Base-by-base conservation (phyloP, 140 eudicot species). In the Erigeron philadelphicus region DNA sequence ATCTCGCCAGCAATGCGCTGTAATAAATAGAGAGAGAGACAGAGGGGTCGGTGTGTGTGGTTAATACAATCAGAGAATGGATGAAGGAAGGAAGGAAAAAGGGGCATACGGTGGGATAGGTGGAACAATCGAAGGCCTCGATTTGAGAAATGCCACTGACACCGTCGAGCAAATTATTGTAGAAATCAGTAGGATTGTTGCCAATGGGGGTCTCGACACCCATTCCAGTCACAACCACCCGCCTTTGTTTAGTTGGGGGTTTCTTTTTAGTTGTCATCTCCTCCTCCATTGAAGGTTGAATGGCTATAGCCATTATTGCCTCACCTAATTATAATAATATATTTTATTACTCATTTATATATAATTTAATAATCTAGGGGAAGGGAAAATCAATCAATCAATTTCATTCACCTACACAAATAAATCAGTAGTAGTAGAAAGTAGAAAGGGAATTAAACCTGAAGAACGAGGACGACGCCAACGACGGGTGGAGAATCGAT, bases 1-100 rank as follows among this genome's bases (percentile, higher is more conserved):
- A 90, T 90, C 81, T 90, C 97, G 67, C 97, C 97, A 70, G 97
- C 97, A 74, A 90, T 90, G 70, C 88, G 88, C 97, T 90, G 94
- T 18, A 62, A 3, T 72, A 11, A 5, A 35, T 6, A 16, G 7
- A 78, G n/a, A n/a, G n/a, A n/a, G n/a, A n/a, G n/a, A n/a, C n/a
- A n/a, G n/a, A n/a, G n/a, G n/a, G n/a, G n/a, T n/a, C n/a, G n/a
- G n/a, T n/a, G 16, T 66, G 50, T 25, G 17, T 31, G 70, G 25
- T 45, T 15, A 50, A 59, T 15, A 11, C 43, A 23, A 16, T 17
- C 47, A 66, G 7, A 42, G 45, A 48, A 19, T 56, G n/a, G n/a
- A n/a, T n/a, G n/a, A n/a, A n/a, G n/a, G n/a, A n/a, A n/a, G n/a
- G n/a, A 59, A 11, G n/a, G 18, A 12, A 8, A 25, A 2, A 12